These are phyloP conservation scores for Candida sakaeoensis DNA, from an alignment of 805 yeast species.

Conservation along the genomic window DNA sequence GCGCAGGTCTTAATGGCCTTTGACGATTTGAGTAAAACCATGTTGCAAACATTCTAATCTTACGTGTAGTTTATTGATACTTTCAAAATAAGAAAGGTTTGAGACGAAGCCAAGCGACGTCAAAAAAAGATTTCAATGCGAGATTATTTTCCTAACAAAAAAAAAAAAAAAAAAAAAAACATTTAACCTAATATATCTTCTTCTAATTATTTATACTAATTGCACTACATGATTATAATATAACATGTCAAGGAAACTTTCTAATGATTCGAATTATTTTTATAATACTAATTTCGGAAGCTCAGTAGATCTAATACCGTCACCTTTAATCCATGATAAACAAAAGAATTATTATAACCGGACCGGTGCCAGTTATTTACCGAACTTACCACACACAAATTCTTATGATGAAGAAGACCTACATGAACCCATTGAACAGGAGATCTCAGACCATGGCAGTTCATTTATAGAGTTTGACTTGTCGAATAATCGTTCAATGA, in stretches of 20 bases:
- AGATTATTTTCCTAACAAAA: not conserved
- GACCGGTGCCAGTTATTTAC: slow-evolving; percentile 8
- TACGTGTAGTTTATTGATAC: not conserved
- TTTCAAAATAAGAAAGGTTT: not conserved
- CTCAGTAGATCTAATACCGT: slow-evolving; percentile 5
- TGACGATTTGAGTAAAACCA: slow-evolving; percentile 99
- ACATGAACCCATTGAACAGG: not conserved
- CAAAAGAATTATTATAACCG: slow-evolving; percentile 1
- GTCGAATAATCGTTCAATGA: slow-evolving; percentile 4
- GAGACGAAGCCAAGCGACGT: no score
- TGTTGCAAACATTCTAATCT: slow-evolving; percentile 93
- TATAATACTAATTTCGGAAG: slow-evolving; percentile 1
- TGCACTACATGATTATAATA: slow-evolving; percentile 2
- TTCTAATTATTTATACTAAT: not conserved
- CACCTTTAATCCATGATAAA: slow-evolving; percentile 1
- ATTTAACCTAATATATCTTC: no score
- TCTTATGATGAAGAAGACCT: not conserved
- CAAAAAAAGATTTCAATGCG: not conserved
- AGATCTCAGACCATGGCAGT: not conserved
- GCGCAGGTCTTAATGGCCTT: slow-evolving; percentile 83
- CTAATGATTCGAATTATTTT: slow-evolving; percentile 4
- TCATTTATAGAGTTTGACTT: slow-evolving; percentile 10
- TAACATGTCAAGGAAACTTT: slow-evolving; percentile 8
- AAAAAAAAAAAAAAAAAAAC: no score
- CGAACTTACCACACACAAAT: slow-evolving; percentile 9